Base-by-base conservation (phyloP, 106 monocot species). In the Apostasia ramifera region DNA sequence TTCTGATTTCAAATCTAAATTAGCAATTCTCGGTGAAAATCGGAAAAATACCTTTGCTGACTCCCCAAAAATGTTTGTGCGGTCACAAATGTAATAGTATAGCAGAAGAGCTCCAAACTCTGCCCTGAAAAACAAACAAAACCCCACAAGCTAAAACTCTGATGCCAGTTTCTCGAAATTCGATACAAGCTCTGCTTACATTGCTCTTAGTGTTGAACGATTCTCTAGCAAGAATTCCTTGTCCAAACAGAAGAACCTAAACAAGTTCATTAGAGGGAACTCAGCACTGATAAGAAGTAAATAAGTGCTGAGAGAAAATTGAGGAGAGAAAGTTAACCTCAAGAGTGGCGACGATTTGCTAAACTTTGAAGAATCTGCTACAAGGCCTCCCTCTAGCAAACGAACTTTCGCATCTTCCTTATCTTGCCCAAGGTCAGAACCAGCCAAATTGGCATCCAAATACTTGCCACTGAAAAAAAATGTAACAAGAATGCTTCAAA, bases 41-140 rank as follows among this genome's bases (percentile, higher is more conserved):
- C 14, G 26, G 3, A 65, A 65, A 5, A 48, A 2, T 47, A 91
- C 90, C 81, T 86, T 86, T 58, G 67, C 77, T 8, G 86, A 83
- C 58, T 86, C 83, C 45, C 81, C 81, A 79, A 91, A 59, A n/a
- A 91, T 10, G 74, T 86, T 53, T 66, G 90, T 91, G 1, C 86
- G 78, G 69, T 91, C 86, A 46, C 86, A 86, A 12, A 86, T 42
- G 62, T 91, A 91, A 74, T 81, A 91, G 63, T 76, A 86, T 9
- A 73, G 63, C 71, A 84, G 45, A 67, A 78, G 59, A 44, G 72
- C 44, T 74, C 90, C 90, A 77, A 91, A 91, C 53, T 91, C 90
- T 50, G 79, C 77, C 76, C 90, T 91, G 73, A 61, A 85, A 78
- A 41, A 14, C 12, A 60, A 61, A 41, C 43, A 7, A 50, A 38